Base-by-base conservation (phyloP, 2,329 filamentous ascomycete genomes). In the Trichoderma asperellum region DNA sequence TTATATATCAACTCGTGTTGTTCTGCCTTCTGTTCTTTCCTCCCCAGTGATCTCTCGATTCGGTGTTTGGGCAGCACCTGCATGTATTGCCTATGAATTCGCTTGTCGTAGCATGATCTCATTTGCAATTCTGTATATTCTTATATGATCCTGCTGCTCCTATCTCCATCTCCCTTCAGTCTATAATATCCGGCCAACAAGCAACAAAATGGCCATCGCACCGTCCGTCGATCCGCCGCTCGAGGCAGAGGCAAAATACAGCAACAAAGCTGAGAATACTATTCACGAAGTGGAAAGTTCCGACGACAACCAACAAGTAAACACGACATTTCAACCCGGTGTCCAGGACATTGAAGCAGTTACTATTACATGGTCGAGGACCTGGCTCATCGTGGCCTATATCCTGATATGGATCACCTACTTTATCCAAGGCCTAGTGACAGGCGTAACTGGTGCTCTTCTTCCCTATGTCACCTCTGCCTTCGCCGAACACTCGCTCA, bases 401-500 rank as follows among this genome's bases (percentile, higher is more conserved):
- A 11, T 24, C n/a, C 47, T 49, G 47, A 24, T 49, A 24, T 49
- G 47, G 47, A 49, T 49, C 47, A 49, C 47, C n/a, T 49, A 49
- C 47, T 49, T 49, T 8, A 49, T 49, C 47, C 47, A 49, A 11
- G 47, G 47, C 10, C 21, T 49, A 11, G 47, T 49, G 47, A 49
- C 47, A 8, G 47, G 47, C n/a, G 47, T 49, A 21, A 49, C 47
- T 49, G 47, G 47, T 21, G 18, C 47, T 49, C 47, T 49, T 49
- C 47, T 49, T 12, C 78, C 82, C 34, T 84, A 80, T 71, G 79
- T 83, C 12, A 83, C 82, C 14, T 83, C 81, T 70, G 76, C 75
- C 32, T 87, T 85, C 70, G 73, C 77, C 27, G 74, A 78, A 2
- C 85, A 87, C 73, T 85, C 84, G 2, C 78, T 87, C 12, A 80